phyloP scores from a whole-genome alignment of 176 grass and related monocot genomes.

The Bolboschoenus planiculmis region DNA sequence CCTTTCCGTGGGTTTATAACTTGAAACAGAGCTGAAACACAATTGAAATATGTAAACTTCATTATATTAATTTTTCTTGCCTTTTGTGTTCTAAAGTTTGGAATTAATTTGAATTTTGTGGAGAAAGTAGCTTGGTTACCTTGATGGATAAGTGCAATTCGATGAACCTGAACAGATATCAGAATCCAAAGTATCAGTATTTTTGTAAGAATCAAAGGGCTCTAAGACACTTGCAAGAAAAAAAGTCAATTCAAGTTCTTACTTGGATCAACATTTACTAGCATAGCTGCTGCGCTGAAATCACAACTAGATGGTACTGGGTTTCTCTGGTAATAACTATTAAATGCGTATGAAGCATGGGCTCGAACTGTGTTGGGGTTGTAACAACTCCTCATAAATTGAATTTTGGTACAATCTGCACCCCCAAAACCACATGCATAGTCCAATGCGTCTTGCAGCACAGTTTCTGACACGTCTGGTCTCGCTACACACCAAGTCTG shows the following conservation, averaged over 20 bases:
- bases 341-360: slow-evolving; percentile 86
- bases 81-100: neutral
- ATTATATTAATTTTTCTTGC: neutral
- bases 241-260: slow-evolving; percentile 23
- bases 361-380: slow-evolving; percentile 63
- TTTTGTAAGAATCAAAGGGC: neutral
- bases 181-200: neutral
- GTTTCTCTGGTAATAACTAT: slow-evolving; percentile 72
- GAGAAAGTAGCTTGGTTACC: neutral
- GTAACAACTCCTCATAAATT: slow-evolving; percentile 61
- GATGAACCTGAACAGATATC: neutral
- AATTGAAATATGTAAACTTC: neutral
- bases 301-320: slow-evolving; percentile 58
- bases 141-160: slow-evolving; percentile 2
- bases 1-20: neutral
- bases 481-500: slow-evolving; percentile 68
- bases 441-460: slow-evolving; percentile 65
- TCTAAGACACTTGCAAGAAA: neutral
- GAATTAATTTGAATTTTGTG: neutral
- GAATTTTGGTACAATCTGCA: slow-evolving; percentile 57
- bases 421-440: slow-evolving; percentile 64
- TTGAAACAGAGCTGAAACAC: neutral
- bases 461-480: slow-evolving; percentile 23
- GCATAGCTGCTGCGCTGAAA: slow-evolving; percentile 56
- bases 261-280: slow-evolving; percentile 68